Base-by-base conservation (phyloP, 768 basidiomycete species). In the Macrolepiota albuminosa region DNA sequence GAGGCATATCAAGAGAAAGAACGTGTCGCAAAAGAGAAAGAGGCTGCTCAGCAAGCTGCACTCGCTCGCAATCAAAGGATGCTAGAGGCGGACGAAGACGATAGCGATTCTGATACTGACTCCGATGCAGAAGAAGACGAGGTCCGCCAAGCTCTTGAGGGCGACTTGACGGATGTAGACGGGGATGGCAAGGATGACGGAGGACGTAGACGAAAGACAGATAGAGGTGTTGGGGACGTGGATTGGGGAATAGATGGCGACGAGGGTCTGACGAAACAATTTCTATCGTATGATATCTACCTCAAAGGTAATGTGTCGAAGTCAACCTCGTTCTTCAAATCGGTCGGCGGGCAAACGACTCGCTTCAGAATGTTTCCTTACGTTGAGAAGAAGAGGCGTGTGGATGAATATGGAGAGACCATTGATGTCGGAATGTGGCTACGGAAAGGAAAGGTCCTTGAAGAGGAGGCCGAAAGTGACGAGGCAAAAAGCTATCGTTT, bases 331-430 rank as follows among this genome's bases (percentile, higher is more conserved):
- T 95, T 94, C 76, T 96, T 95, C 80, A 94, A 93, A 71, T 88
- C 77, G 59, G 76, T 84, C 9, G 85, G 84, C 14, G 78, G 81
- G 10, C 87, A 89, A 64, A 76, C 82, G 16, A 91, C 90, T 63
- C 79, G 97, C 55, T 98, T 91, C 72, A 82, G 96, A 63, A 98
- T 98, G 95, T 98, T 98, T 75, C 97, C 97, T 0, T 95, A 93
- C 64, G 85, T 96, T 33, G 96, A 98, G 75, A 89, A 92, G 73
- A 92, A 89, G 69, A 78, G 93, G 64, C 82, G 91, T 64, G 91
- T 98, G 24, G 97, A 99, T 69, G 92, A 91, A 65, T 99, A 93
- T 70, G 97, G 97, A 9, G 97, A 99, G 77, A 89, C 87, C 10
- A 79, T 98, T 54, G 97, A 98, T 71, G 89, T 98, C 6, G 94